A percentile compares a stretch with the other conserved stretches of the same genome.
Conservation (phyloP, 2,329 filamentous ascomycete species). For the Monosporascus sp. region DNA sequence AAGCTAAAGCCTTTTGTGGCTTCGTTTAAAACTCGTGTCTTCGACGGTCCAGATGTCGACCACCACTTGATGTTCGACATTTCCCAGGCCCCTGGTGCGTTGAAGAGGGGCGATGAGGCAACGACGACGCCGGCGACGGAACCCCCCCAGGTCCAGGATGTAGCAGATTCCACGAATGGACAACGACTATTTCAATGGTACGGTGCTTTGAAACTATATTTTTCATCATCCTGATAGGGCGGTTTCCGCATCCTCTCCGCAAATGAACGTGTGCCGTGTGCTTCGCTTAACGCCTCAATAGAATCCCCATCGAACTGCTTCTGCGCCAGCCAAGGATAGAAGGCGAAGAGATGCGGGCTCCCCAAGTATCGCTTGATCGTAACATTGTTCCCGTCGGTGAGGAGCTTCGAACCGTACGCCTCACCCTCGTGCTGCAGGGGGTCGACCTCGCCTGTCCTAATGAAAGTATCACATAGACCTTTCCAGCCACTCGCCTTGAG, state of each 20-base stretch:
- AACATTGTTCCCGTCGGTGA: slow-evolving; percentile 40
- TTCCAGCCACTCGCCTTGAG: slow-evolving; percentile 26
- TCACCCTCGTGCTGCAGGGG: slow-evolving; percentile 45
- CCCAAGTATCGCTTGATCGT: slow-evolving; percentile 40
- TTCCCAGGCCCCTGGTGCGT: slow-evolving; percentile 3
- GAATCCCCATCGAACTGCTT: slow-evolving; percentile 31
- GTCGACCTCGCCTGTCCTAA: slow-evolving; percentile 32
- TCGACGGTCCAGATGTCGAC: slow-evolving; percentile 3
- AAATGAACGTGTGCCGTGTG: slow-evolving; percentile 17
- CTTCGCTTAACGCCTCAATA: slow-evolving; percentile 23
- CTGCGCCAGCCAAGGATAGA: slow-evolving; percentile 14
- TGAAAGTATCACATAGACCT: slow-evolving; percentile 28
- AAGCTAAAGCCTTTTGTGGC: not conserved
- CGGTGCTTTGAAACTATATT: not conserved
- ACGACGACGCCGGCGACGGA: not conserved
- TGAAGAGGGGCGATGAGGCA: not conserved
- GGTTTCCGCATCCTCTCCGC: not conserved
- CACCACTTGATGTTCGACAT: slow-evolving; percentile 8
- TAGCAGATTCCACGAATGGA: not conserved
- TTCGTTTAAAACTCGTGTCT: slow-evolving; percentile 1
- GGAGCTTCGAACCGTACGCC: slow-evolving; percentile 37
- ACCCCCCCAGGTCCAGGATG: not conserved
- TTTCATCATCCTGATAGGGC: not conserved
- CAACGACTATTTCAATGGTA: not conserved
- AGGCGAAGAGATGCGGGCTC: slow-evolving; percentile 44